These are phyloP conservation scores for Citrus unshiu DNA, from an alignment of 345 rosid genomes.

Conservation along the genomic window DNA sequence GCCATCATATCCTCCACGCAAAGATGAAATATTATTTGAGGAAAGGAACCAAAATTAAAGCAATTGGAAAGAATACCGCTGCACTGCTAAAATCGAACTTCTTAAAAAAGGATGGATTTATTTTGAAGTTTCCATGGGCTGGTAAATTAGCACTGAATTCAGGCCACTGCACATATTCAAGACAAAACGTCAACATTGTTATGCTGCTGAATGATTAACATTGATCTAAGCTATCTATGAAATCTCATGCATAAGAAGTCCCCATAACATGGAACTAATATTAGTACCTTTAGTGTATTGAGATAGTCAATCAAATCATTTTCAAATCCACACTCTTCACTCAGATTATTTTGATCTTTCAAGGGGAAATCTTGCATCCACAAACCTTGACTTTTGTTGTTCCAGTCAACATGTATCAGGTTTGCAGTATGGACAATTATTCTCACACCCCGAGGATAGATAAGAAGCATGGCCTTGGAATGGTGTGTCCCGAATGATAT, in stretches of 20 bases:
- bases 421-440: slow-evolving; percentile 90
- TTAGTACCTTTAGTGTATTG: slow-evolving; percentile 63
- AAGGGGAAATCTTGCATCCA: slow-evolving; percentile 99
- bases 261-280: neutral
- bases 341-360: slow-evolving; percentile 58
- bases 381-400: slow-evolving; percentile 92
- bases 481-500: slow-evolving; percentile 93
- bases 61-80: slow-evolving; percentile 37
- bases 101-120: slow-evolving; percentile 78
- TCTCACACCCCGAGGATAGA: slow-evolving; percentile 79
- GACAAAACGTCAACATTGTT: slow-evolving; percentile 1
- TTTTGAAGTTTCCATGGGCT: slow-evolving; percentile 47
- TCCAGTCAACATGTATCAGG: slow-evolving; percentile 91
- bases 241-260: neutral
- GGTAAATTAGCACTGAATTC: slow-evolving; percentile 67
- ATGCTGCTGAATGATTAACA: neutral
- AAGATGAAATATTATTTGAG: neutral
- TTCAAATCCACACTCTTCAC: slow-evolving; percentile 63
- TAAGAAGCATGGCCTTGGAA: slow-evolving; percentile 88
- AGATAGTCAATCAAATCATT: slow-evolving; percentile 85
- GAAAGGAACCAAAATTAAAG: neutral
- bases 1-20: neutral
- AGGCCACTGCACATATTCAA: slow-evolving; percentile 57
- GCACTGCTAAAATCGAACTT: slow-evolving; percentile 73
- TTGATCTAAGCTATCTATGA: neutral